Base-by-base conservation (phyloP, 768 basidiomycete species). In the Phaeotremella skinneri region DNA sequence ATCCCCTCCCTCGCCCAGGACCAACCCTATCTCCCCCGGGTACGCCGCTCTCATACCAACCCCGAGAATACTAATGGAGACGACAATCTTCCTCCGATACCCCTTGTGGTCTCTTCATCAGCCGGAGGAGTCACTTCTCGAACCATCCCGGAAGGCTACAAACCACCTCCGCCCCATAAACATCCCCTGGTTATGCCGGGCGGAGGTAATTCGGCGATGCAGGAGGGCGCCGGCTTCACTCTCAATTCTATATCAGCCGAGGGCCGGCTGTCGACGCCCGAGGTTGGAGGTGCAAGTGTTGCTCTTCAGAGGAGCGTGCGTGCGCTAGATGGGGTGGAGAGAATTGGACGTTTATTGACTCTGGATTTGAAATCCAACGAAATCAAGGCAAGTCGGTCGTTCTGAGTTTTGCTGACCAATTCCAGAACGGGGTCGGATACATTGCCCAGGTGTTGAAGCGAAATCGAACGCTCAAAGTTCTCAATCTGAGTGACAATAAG, bases 381-480 rank as follows among this genome's bases (percentile, higher is more conserved):
- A 78, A 81, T 98, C 23, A 81, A 87, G 69, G 91, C 91, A 68
- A 75, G 90, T 81, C 14, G 14, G 6, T 4, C 14, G 16, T 39
- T 45, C 23, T 45, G 2, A 2, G 16, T 45, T 34, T 27, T 39
- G 26, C 25, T 49, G 52, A n/a, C n/a, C n/a, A n/a, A 20, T 43
- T 43, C 14, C 60, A 84, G 83, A 83, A 77, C 42, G 93, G 94
- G 0, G 87, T 97, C 32, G 84, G 83, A 0, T 97, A 96, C 70
- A 84, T 98, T 49, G 87, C 92, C 0, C 93, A 98, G 77, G 94
- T 98, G 0, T 80, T 98, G 62, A 98, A 98, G 73, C 86, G 94
- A 34, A 98, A 99, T 76, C 81, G 92, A 43, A 97, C 94, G 2
- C 80, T 98, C 43, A 96, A 94, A 77, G 87, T 97, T 4, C 81